These are phyloP conservation scores for Neoboletus brunneissimus DNA, from an alignment of 768 basidiomycete species.

Conservation along the genomic window DNA sequence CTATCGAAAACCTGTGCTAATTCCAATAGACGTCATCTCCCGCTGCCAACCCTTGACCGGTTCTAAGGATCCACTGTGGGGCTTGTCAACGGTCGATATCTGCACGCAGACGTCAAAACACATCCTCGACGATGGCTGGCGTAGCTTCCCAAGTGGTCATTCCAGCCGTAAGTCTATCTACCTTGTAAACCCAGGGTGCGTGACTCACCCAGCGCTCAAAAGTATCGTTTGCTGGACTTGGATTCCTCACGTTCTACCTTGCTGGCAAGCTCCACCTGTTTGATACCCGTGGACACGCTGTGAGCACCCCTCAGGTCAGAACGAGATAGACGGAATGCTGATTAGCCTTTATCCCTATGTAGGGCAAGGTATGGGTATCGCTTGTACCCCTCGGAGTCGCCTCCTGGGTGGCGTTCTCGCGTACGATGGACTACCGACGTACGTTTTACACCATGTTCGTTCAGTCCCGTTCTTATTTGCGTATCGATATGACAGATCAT, in stretches of 20 bases:
- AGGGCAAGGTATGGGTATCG: slow-evolving; percentile 81
- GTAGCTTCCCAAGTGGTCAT: slow-evolving; percentile 91
- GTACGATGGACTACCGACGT: slow-evolving; percentile 95
- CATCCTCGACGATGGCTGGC: slow-evolving; percentile 76
- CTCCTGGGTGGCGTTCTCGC: slow-evolving; percentile 68
- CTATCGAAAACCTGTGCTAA: not conserved
- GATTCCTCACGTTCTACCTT: slow-evolving; percentile 84
- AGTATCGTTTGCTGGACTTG: slow-evolving; percentile 93
- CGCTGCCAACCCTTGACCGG: slow-evolving; percentile 64
- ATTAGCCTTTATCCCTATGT: not conserved
- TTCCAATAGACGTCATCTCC: slow-evolving; percentile 24
- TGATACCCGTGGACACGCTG: slow-evolving; percentile 71
- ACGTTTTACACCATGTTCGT: slow-evolving; percentile 26
- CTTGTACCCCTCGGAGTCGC: slow-evolving; percentile 75
- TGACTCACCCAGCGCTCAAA: not conserved
- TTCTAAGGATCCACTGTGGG: slow-evolving; percentile 63
- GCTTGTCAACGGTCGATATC: slow-evolving; percentile 65
- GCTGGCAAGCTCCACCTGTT: slow-evolving; percentile 91
- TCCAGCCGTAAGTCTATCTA: slow-evolving; percentile 61
- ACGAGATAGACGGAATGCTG: not conserved
- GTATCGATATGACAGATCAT: slow-evolving; percentile 55
- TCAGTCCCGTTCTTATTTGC: not conserved
- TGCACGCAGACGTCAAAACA: slow-evolving; percentile 68
- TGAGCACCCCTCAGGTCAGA: slow-evolving; percentile 31
- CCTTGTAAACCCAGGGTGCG: not conserved